These are phyloP conservation scores for Tulasnella sp. DNA, from an alignment of 768 basidiomycete genomes.

Conservation along the genomic window DNA sequence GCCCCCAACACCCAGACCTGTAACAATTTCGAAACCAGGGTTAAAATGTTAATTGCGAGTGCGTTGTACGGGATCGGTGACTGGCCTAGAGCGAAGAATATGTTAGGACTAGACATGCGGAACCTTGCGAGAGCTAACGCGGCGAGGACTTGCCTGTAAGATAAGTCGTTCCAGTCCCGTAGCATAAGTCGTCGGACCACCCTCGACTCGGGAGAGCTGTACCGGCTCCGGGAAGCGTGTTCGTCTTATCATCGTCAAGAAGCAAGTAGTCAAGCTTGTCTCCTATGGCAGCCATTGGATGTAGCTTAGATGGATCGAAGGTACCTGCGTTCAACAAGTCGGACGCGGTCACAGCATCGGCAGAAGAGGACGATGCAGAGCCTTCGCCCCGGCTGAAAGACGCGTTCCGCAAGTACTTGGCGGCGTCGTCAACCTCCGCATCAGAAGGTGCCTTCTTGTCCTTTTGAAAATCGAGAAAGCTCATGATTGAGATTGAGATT, in stretches of 20 bases:
- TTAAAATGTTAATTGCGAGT: background rate
- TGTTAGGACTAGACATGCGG: conserved; percentile 26
- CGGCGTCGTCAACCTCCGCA: conserved; percentile 1
- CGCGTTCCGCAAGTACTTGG: conserved; percentile 8
- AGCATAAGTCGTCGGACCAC: conserved; percentile 98
- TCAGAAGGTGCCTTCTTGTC: conserved; percentile 5
- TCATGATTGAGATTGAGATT: background rate
- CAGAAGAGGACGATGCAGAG: conserved; percentile 10
- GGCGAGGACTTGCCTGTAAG: conserved; percentile 70
- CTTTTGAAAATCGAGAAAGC: conserved; percentile 10
- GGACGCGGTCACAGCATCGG: conserved; percentile 53
- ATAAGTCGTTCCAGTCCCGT: conserved; percentile 98
- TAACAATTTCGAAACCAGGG: conserved; percentile 22
- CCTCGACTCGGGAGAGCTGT: conserved; percentile 91
- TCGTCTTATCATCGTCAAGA: conserved; percentile 94
- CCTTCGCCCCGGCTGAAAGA: conserved; percentile 14
- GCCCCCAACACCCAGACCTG: conserved; percentile 92
- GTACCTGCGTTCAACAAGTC: conserved; percentile 70
- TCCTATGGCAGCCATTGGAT: conserved; percentile 85
- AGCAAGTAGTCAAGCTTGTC: conserved; percentile 92
- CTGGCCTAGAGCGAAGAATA: conserved; percentile 28
- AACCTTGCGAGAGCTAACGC: conserved; percentile 29
- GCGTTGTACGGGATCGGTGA: conserved; percentile 16
- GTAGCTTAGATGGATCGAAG: conserved; percentile 85
- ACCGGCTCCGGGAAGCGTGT: conserved; percentile 74